Conservation (phyloP, 2,329 filamentous ascomycete species). For the Knufia petricola region DNA sequence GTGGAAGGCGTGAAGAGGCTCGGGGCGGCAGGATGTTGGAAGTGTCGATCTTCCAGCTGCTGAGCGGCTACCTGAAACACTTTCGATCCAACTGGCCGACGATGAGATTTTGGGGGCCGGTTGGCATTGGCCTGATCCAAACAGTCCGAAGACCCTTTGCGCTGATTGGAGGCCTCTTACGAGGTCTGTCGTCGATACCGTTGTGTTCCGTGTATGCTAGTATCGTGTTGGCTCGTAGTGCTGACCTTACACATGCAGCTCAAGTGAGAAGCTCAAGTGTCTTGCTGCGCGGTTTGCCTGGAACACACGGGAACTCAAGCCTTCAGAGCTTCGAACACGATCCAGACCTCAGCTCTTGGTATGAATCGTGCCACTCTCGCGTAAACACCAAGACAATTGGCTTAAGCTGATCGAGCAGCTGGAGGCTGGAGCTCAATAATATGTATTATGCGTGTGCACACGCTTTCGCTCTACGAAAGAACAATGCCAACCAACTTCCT, state of each 20-base stretch:
- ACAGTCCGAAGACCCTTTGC: background rate
- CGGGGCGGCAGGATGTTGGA: background rate
- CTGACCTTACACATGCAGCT: background rate
- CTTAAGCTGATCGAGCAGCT: background rate
- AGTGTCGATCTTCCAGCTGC: background rate
- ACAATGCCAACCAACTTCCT: background rate
- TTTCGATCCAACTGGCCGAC: background rate
- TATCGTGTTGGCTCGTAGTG: background rate
- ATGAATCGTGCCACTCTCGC: no score
- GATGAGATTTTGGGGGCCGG: background rate
- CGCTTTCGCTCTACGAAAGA: background rate
- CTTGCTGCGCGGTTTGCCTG: background rate
- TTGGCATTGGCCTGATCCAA: background rate
- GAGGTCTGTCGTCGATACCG: background rate
- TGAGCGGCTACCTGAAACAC: constrained; percentile 6
- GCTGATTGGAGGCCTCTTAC: background rate
- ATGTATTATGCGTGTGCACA: background rate
- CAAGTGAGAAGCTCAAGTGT: background rate
- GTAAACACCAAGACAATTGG: no score
- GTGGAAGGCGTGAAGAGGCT: background rate
- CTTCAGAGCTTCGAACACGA: background rate
- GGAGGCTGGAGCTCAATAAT: no score
- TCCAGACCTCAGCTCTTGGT: background rate
- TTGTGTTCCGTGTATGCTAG: background rate
- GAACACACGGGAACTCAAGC: background rate